phyloP scores from a whole-genome alignment of 495 filamentous ascomycete species.

The Astrocystis sublimbata region DNA sequence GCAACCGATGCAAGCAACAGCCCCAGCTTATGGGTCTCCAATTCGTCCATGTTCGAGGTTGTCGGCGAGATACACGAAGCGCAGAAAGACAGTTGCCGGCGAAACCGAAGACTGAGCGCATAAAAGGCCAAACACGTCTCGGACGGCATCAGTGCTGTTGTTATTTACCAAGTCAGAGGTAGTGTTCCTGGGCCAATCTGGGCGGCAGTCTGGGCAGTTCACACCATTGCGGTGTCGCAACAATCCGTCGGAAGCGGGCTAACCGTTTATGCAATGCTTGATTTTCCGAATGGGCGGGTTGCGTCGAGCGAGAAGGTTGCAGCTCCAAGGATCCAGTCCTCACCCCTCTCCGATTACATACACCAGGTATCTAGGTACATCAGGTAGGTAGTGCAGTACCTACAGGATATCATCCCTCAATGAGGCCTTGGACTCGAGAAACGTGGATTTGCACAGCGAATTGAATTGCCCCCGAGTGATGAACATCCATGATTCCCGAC shows the following conservation, averaged over 20 bases:
- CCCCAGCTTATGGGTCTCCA: background rate
- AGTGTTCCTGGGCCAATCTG: background rate
- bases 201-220: background rate
- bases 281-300: no score
- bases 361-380: no score
- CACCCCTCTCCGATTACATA: background rate
- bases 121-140: background rate
- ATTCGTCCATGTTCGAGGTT: no score
- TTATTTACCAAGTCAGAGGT: background rate
- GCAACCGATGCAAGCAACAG: slow-evolving; percentile 10
- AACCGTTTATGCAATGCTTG: background rate
- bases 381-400: no score
- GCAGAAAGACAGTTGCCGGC: background rate
- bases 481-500: no score
- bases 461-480: no score
- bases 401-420: background rate
- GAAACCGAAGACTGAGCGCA: slow-evolving; percentile 14
- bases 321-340: no score
- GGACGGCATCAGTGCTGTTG: background rate
- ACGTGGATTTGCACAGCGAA: no score
- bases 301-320: no score
- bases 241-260: background rate
- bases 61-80: background rate
- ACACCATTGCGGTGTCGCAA: background rate
- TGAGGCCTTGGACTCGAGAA: no score